These are phyloP conservation scores for Urtica urens DNA, from an alignment of 306 rosid genomes.

Conservation along the genomic window DNA sequence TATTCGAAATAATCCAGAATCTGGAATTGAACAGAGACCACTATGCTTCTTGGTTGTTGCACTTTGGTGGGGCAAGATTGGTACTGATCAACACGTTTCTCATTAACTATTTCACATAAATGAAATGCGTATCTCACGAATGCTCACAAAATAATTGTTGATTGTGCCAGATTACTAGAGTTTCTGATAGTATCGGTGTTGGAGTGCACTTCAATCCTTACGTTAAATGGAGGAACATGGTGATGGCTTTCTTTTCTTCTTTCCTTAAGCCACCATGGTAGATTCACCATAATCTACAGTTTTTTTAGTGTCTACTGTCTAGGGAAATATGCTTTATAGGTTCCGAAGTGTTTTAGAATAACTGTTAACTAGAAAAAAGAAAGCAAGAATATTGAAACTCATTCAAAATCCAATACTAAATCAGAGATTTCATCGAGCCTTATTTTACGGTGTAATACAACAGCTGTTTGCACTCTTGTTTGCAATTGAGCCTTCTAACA, in stretches of 20 bases:
- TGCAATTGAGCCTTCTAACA: too few species aligned
- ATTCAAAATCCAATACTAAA: too few species aligned
- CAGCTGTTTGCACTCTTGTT: too few species aligned
- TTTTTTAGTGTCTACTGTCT: too few species aligned
- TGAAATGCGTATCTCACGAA: neutral
- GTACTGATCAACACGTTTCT: constrained; percentile 31
- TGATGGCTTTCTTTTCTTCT: constrained; percentile 10
- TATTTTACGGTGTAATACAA: too few species aligned
- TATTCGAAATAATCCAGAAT: constrained; percentile 38
- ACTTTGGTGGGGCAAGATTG: constrained; percentile 74
- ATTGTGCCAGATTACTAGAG: constrained; percentile 48
- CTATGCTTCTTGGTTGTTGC: constrained; percentile 75
- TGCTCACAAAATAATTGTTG: constrained; percentile 4
- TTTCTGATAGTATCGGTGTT: constrained; percentile 73
- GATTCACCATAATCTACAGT: too few species aligned
- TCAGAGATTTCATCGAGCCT: too few species aligned
- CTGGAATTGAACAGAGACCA: constrained; percentile 69
- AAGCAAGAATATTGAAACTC: too few species aligned
- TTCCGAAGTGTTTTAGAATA: too few species aligned
- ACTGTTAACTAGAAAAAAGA: too few species aligned
- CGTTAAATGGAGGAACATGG: constrained; percentile 76
- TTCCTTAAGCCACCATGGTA: too few species aligned
- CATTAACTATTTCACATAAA: neutral
- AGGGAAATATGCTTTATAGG: too few species aligned
- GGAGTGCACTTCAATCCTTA: constrained; percentile 96